A percentile compares a stretch with the other conserved stretches of the same genome.
phyloP scores from a whole-genome alignment of 352 stramenopile species.

The Plasmopara halstedii region DNA sequence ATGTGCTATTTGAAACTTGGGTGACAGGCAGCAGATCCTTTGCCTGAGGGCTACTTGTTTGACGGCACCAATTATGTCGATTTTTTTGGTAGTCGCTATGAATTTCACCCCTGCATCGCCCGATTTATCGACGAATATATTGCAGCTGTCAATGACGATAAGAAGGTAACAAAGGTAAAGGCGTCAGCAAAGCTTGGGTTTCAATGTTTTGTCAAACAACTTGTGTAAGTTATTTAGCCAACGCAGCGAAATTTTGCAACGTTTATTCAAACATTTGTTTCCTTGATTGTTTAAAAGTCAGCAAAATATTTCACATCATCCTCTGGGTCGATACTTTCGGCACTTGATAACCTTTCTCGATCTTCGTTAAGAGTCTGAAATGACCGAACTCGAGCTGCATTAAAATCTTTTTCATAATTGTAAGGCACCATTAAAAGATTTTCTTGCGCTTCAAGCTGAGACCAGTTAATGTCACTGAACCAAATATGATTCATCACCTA shows the following conservation, averaged over 20 bases:
- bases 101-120: slow-evolving; percentile 66
- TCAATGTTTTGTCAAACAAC: slow-evolving; percentile 29
- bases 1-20: neutral
- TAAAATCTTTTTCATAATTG: slow-evolving; percentile 28
- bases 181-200: slow-evolving; percentile 42
- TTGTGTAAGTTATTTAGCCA: slow-evolving; percentile 6
- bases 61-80: slow-evolving; percentile 71
- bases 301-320: slow-evolving; percentile 63
- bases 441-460: slow-evolving; percentile 14
- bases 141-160: slow-evolving; percentile 30
- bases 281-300: slow-evolving; percentile 41
- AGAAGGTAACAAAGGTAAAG: slow-evolving; percentile 35
- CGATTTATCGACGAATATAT: slow-evolving; percentile 64
- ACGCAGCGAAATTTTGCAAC: neutral
- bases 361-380: neutral
- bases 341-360: slow-evolving; percentile 36
- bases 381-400: slow-evolving; percentile 2
- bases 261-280: neutral
- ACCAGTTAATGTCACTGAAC: slow-evolving; percentile 55
- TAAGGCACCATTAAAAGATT: slow-evolving; percentile 19
- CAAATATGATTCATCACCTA: slow-evolving; percentile 58
- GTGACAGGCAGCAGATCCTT: slow-evolving; percentile 45
- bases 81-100: slow-evolving; percentile 57
- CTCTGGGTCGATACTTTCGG: slow-evolving; percentile 65
- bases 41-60: slow-evolving; percentile 64